phyloP scores from a whole-genome alignment of 2,329 filamentous ascomycete species.

The Epichloe typhina region DNA sequence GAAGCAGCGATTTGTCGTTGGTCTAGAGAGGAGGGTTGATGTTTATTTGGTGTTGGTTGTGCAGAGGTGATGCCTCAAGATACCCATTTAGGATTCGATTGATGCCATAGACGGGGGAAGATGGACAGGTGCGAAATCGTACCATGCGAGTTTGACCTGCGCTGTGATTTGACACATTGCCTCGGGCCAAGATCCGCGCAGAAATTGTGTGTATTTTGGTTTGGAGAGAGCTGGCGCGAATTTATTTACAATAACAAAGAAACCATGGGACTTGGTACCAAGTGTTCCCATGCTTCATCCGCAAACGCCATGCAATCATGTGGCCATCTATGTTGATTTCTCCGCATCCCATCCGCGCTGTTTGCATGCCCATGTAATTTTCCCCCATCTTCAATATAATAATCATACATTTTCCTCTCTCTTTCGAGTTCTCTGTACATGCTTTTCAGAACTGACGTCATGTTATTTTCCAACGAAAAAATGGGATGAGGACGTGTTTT shows the following conservation, averaged over 20 bases:
- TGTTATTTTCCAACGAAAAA: not conserved
- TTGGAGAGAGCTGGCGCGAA: not conserved
- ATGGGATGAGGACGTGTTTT: not conserved
- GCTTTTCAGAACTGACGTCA: not conserved
- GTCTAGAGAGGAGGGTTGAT: not conserved
- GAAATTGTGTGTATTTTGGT: not conserved
- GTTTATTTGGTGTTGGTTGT: not conserved
- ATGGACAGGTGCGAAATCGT: too few relatives aligned
- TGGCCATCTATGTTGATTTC: not conserved
- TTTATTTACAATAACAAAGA: not conserved
- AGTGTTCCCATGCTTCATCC: not conserved
- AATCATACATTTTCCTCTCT: not conserved
- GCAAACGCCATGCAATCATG: slow-evolving; percentile 4
- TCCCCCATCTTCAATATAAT: not conserved
- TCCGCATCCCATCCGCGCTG: not conserved
- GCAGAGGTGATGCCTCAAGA: too few relatives aligned
- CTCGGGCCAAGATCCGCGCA: too few relatives aligned
- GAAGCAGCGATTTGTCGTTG: not conserved
- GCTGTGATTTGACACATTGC: too few relatives aligned
- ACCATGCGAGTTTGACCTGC: too few relatives aligned
- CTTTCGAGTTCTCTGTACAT: not conserved
- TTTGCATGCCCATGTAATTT: not conserved
- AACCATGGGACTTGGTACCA: not conserved
- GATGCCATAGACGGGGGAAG: too few relatives aligned
- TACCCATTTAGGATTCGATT: too few relatives aligned